Base-by-base conservation (phyloP, 805 yeast genomes). In the Pichia sporocuriosa region DNA sequence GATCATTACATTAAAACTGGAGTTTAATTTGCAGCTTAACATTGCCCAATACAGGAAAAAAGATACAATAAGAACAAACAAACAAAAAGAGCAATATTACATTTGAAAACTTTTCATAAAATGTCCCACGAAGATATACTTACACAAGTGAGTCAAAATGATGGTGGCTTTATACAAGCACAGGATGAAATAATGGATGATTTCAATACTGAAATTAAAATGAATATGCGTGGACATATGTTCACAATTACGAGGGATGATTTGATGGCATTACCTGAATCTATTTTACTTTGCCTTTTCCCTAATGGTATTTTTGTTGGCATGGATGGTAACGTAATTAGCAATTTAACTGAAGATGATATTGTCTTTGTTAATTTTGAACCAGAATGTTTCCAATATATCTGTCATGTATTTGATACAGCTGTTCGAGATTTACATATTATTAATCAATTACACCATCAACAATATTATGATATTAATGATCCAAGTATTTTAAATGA, bases 251-350 rank as follows among this genome's bases (percentile, higher is more conserved):
- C 94, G 5, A 72, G 96, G 47, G 95, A 86, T 53, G 96, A 87
- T 58, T 72, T 93, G 50, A 81, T 89, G 86, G 79, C 87, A 39
- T 67, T 93, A 25, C 98, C 98, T 1, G 98, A 93, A 58, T 79
- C 89, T 46, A 77, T 93, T 20, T 66, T 93, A 44, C 73, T 89
- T 41, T 85, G 96, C 53, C 66, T 93, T 19, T 85, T 87, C 56
- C 96, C 96, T 13, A 86, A 84, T 50, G 96, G 97, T 32, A 94
- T 87, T 4, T 84, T 87, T 57, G 72, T 84, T 43, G 93, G 86
- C 60, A 70, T 71, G 44, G 65, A 76, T 39, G 95, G 95, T 2
- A 81, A 81, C 50, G 83, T 84, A 8, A 84, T 87, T 43, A 73
- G 85, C 26, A 84, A 83, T 51, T 63, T 86, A 53, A 79, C 94